These are phyloP conservation scores for Sordariomycetes sp. DNA, from an alignment of 2,329 filamentous ascomycete genomes.

Conservation along the genomic window DNA sequence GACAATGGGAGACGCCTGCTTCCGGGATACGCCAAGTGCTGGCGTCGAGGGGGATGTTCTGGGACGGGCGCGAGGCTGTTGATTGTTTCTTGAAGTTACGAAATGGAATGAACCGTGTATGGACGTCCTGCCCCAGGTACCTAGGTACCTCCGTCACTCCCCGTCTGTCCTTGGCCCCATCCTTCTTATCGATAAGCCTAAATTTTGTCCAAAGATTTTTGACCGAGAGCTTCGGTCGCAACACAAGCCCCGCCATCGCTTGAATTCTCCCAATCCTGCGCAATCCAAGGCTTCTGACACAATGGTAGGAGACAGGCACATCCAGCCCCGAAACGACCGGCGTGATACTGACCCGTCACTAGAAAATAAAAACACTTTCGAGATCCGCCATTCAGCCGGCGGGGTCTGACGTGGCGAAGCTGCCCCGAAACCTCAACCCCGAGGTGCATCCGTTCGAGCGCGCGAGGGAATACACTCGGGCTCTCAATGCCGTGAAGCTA, in stretches of 20 bases:
- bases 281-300: background rate
- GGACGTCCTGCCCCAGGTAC: background rate
- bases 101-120: background rate
- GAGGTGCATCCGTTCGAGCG: conserved; percentile 83
- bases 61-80: background rate
- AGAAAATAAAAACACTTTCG: conserved; percentile 54
- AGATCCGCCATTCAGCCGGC: conserved; percentile 55
- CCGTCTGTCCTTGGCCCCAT: background rate
- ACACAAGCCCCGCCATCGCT: background rate
- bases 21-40: background rate
- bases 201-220: conserved; percentile 4
- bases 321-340: background rate
- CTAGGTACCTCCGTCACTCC: background rate
- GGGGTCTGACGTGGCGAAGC: conserved; percentile 50
- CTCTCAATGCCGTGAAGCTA: conserved; percentile 70
- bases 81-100: background rate
- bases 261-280: background rate
- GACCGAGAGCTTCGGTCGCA: background rate
- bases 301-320: background rate
- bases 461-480: conserved; percentile 56
- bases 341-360: background rate
- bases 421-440: conserved; percentile 65
- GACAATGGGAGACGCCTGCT: background rate
- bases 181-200: conserved; percentile 5
- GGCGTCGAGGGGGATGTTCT: background rate